Base-by-base conservation (phyloP, 108 stramenopile genomes). In the Poteriospumella lacustris region DNA sequence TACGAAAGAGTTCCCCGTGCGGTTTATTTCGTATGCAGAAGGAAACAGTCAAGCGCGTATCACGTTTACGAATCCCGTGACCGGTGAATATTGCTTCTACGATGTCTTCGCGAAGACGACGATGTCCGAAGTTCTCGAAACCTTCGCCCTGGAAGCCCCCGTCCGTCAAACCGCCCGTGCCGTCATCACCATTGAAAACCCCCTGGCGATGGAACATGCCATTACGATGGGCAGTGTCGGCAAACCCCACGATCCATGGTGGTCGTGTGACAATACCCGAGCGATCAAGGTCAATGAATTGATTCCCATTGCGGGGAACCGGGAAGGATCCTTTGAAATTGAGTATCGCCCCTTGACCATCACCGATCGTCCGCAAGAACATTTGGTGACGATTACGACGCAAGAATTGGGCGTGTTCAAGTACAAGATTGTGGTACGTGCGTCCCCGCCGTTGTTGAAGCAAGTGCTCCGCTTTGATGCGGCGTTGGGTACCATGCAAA, bases 261-360 rank as follows among this genome's bases (percentile, higher is more conserved):
- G 80, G 81, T n/a, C 59, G 44, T 84, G 83, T 81, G 76, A 59
- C 31, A 52, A 60, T 40, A n/a, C n/a, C n/a, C 68, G 62, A n/a
- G 26, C 19, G 41, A 87, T 89, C 28, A 77, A 72, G 33, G 52
- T 89, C 24, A 58, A 58, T 12, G 78, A 76, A 39, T 44, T 87
- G 19, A 79, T 81, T 0, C 44, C 47, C 28, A 86, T 89, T 79
- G 52, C 77, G 31, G 84, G 84, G 0, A 81, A 68, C 58, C 29
- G 73, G 42, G 88, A 89, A 44, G 88, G 88, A 36, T 78, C 64
- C n/a, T 89, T 89, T 64, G 88, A 87, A 41, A 43, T 89, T 1
- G 83, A 88, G 68, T 89, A 86, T 68, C 81, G 88, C 1, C 88
- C 88, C 3, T 79, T 89, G 26, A 44, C 85, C 39, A 47, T 44